phyloP scores from a whole-genome alignment of 177 flowering plant species.

The Tripterygium wilfordii region DNA sequence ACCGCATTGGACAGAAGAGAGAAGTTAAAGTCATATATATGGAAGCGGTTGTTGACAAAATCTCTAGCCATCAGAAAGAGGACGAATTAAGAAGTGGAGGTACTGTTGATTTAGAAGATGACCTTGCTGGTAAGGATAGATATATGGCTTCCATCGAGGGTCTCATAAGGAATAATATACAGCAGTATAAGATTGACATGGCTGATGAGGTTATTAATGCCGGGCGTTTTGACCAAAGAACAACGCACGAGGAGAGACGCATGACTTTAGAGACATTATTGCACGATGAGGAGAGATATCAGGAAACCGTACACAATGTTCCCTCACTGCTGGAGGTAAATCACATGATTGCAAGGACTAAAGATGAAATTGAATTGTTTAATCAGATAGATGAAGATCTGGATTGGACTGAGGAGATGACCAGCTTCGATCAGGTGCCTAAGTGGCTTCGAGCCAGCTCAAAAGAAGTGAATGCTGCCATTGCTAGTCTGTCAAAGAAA shows the following conservation, averaged over 20 bases:
- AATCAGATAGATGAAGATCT: conserved; percentile 98
- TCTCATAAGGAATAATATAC: conserved; percentile 92
- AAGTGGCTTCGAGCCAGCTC: conserved; percentile 86
- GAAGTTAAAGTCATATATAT: conserved; percentile 95
- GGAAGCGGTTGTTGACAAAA: conserved; percentile 96
- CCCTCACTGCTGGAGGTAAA: conserved; percentile 95
- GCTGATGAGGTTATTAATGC: conserved; percentile 99
- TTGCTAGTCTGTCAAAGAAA: conserved; percentile 74
- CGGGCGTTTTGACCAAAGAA: conserved; percentile 98
- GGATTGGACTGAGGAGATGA: conserved; percentile 87
- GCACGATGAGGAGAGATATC: conserved; percentile 97
- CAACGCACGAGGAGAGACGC: conserved; percentile 97
- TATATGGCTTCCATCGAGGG: conserved; percentile 96
- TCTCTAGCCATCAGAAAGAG: conserved; percentile 84
- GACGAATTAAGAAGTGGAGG: conserved; percentile 83
- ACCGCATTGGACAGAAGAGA: conserved; percentile 93
- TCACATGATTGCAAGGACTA: conserved; percentile 94
- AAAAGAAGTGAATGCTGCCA: conserved; percentile 62
- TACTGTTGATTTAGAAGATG: conserved; percentile 82
- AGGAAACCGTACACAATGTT: conserved; percentile 91
- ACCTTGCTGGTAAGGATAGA: conserved; percentile 92
- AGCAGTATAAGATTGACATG: conserved; percentile 99
- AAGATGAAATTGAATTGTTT: conserved; percentile 89
- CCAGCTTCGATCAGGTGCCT: conserved; percentile 74
- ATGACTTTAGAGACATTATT: conserved; percentile 83